Evolutionary conservation across 2,329 filamentous ascomycete species (phyloP).

Genomic region (Emergomyces orientalis): DNA sequence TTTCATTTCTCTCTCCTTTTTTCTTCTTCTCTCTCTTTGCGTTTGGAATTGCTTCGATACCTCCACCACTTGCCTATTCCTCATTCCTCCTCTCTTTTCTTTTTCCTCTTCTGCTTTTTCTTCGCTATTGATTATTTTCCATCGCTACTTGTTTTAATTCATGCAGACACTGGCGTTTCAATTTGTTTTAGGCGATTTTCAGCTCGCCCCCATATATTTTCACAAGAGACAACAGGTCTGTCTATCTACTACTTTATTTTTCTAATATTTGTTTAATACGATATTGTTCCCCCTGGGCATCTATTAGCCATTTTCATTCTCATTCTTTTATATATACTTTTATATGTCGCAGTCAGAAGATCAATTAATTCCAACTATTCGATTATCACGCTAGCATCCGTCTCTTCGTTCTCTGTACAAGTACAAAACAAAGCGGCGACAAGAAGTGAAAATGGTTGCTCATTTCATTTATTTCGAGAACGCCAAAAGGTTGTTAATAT

Average conservation of each 20-base stretch:
- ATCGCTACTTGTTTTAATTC: background rate
- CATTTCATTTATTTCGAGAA: too few species aligned
- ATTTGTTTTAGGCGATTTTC: too few species aligned
- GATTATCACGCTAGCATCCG: background rate
- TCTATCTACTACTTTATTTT: background rate
- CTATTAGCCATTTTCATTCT: background rate
- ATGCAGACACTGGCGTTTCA: background rate
- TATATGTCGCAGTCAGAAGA: background rate
- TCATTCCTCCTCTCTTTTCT: background rate
- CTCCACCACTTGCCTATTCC: background rate
- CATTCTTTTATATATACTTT: background rate
- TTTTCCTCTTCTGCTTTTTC: background rate
- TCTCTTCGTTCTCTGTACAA: too few species aligned
- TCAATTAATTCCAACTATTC: background rate
- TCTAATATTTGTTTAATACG: background rate
- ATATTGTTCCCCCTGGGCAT: background rate
- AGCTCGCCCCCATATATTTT: background rate
- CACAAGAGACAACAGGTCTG: background rate
- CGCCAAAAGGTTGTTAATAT: background rate
- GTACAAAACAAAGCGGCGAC: too few species aligned
- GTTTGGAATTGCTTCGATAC: too few species aligned
- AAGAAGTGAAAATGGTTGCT: too few species aligned
- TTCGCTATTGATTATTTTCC: background rate
- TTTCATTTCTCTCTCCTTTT: constrained; percentile 1
- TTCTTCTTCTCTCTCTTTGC: background rate